These are phyloP conservation scores for Xylariaceae sp. DNA, from an alignment of 2,329 filamentous ascomycete genomes.

Conservation along the genomic window DNA sequence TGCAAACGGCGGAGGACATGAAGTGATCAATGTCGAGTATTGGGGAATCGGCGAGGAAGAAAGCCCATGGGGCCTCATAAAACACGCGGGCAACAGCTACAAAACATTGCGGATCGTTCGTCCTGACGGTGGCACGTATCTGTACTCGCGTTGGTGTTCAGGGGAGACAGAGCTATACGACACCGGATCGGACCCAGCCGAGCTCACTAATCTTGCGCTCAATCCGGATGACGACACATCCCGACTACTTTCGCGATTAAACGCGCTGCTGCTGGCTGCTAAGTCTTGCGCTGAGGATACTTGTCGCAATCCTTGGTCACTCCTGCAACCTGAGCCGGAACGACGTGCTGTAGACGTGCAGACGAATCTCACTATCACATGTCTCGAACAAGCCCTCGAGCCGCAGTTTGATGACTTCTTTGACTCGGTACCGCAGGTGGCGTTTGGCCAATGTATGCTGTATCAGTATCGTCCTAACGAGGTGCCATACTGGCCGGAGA, in stretches of 20 bases:
- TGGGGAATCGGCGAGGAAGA: constrained; percentile 14
- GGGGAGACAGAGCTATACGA: constrained; percentile 15
- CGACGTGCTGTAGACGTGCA: constrained; percentile 1
- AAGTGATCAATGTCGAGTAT: constrained; percentile 16
- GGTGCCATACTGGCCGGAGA: constrained; percentile 11
- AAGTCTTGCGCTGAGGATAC: constrained; percentile 14
- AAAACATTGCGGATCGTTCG: constrained; percentile 15
- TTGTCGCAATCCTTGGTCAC: constrained; percentile 14
- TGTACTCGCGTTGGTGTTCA: constrained; percentile 15
- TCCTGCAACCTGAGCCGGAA: constrained; percentile 12
- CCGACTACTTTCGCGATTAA: constrained; percentile 12
- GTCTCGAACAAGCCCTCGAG: constrained; percentile 14
- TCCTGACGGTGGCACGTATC: constrained; percentile 7
- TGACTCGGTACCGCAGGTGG: constrained; percentile 6
- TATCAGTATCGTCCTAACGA: constrained; percentile 12
- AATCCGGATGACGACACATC: constrained; percentile 18
- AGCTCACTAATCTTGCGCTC: constrained; percentile 12
- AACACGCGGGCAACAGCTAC: constrained; percentile 9
- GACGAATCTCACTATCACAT: constrained; percentile 10
- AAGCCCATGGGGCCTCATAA: constrained; percentile 3
- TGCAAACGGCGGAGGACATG: constrained; percentile 5
- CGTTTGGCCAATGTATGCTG: constrained; percentile 9
- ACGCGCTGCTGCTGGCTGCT: constrained; percentile 10
- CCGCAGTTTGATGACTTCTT: constrained; percentile 13
- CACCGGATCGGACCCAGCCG: constrained; percentile 11